Evolutionary conservation across 164 flowering plant species (phyloP), one percentile per base, ranked within the genome.

Genomic region (Buxus sempervirens): DNA sequence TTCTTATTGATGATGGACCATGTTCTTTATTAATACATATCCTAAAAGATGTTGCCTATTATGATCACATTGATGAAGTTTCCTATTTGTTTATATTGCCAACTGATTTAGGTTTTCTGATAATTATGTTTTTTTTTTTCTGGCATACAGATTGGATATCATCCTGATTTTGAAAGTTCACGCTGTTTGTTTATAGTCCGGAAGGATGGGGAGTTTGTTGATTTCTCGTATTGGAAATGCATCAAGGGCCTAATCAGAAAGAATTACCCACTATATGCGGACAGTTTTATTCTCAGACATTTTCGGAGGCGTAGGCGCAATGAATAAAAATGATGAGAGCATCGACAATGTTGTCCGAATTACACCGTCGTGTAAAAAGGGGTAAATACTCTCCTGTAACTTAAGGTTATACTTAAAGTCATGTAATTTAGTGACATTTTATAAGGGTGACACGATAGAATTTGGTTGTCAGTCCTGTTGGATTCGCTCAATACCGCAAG

Each of bases 151-250:
- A 71, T 95, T 72, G 94, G 90, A 0, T 84, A 85, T 74, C 99
- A 92, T 78, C 97, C 97, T 41, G 87, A 89, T 61, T 95, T 92
- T 73, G 85, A 81, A 60, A 76, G 60, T 49, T 95, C 99, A 0
- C 78, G 97, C 20, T 95, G 99, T 69, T 78, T 95, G 78, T 95
- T 95, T 84, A 89, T 95, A 66, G 93, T 87, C 60, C 88, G 89
- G 28, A 95, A 88, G 77, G 91, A 92, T 72, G 97, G 97, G 25
- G 81, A 81, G 68, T 8, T 78, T 57, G 88, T 90, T 36, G 99
- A 95, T 74, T 90, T 95, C 74, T 95, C 99, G 9, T 95, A 86
- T 70, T 92, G 97, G 99, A 95, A 95, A 80, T 95, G 99, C 85
- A 86, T 92, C 57, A 95, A 95, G 76, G 97, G 97, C 22, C 71